Base-by-base conservation (phyloP, 73 alveolate species). In the Blepharisma japonicum region DNA sequence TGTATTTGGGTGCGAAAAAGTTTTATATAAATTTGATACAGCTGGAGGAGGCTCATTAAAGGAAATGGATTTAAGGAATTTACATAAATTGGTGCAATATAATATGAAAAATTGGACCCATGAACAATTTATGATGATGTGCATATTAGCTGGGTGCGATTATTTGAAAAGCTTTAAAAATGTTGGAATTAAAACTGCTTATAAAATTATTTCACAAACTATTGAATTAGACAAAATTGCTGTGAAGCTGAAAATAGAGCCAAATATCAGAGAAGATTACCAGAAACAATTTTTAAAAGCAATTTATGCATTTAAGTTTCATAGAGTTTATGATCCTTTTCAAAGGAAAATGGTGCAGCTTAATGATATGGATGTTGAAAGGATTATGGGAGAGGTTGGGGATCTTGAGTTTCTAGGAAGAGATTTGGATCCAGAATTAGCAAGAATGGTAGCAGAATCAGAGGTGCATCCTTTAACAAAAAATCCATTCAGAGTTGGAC, bases 81-180 rank as follows among this genome's bases (percentile, higher is more conserved):
- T 94, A 20, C 74, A 80, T 71, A 56, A 80, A 18, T 86, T 94
- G 61, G 77, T 78, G 71, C 86, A 81, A 77, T 81, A 84, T 55
- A 88, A 84, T 45, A 86, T 94, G 80, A 84, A 86, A 42, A 55
- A 78, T 56, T 95, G 95, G 90, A 87, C 72, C 74, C 84, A 89
- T 38, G 95, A 93, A 46, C 85, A 86, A 80, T 94, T 97, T 79
- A 83, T 92, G 27, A 68, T 91, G 9, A 86, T 92, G 68, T 97
- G 99, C 71, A 91, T 97, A 6, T 77, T 97, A 90, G 89, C 97
- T 4, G 99, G 99, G 6, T 97, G 99, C 70, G 99, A 97, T 79
- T 97, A 97, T 85, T 87, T 96, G 76, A 92, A 90, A n/a, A 79
- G 96, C 38, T 77, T 96, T 7, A 83, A 82, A 78, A 90, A 98